A percentile compares a stretch with the other conserved stretches of the same genome.
These are phyloP conservation scores for Nemania abortiva DNA, from an alignment of 2,329 filamentous ascomycete genomes.

Conservation along the genomic window DNA sequence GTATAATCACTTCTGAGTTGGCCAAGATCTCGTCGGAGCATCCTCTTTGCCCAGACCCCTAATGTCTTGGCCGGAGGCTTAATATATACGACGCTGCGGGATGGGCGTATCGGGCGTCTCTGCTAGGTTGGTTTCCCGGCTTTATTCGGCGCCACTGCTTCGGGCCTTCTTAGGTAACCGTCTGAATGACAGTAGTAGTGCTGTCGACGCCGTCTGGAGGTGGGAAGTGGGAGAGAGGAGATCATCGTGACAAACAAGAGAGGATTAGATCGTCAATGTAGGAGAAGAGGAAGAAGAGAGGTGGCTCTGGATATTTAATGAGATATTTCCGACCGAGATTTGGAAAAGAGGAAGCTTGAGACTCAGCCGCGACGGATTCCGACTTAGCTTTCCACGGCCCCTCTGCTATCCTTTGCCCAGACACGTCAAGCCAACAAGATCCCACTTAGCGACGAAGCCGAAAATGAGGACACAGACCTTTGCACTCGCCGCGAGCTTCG, in stretches of 20 bases:
- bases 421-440: background rate
- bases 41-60: background rate
- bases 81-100: background rate
- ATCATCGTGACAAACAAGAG: background rate
- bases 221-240: background rate
- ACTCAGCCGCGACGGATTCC: background rate
- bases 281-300: background rate
- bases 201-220: background rate
- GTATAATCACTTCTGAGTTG: background rate
- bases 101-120: background rate
- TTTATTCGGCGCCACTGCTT: constrained; percentile 15
- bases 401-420: background rate
- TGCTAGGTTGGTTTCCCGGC: constrained; percentile 14
- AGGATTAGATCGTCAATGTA: background rate
- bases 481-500: constrained; percentile 12
- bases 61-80: background rate
- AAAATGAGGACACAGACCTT: constrained; percentile 16
- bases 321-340: background rate
- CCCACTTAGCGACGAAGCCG: background rate
- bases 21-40: background rate
- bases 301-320: background rate
- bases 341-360: background rate
- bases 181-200: background rate
- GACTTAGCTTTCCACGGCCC: background rate
- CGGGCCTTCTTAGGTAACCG: constrained; percentile 19